These are phyloP conservation scores for Phialemoniopsis sp. DNA, from an alignment of 2,329 filamentous ascomycete genomes.

Conservation along the genomic window DNA sequence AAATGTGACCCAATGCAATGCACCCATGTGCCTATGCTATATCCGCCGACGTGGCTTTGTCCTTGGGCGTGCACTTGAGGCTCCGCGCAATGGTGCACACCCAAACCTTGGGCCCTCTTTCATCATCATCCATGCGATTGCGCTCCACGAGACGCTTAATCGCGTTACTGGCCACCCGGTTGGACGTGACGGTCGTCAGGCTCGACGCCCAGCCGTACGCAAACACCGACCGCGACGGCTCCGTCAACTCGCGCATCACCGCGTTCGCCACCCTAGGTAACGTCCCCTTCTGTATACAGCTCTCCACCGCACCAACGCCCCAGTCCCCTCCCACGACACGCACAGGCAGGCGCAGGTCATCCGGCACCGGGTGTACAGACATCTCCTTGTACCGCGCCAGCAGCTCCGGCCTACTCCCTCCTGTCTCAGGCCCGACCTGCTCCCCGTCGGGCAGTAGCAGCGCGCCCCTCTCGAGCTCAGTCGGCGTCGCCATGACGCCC, in stretches of 20 bases:
- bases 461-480: not conserved
- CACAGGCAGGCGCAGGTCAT: constrained; percentile 50
- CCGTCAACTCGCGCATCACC: constrained; percentile 21
- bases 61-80: constrained; percentile 5
- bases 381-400: constrained; percentile 23
- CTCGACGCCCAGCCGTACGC: constrained; percentile 64
- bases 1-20: too few species aligned
- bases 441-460: constrained; percentile 1
- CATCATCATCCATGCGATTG: constrained; percentile 4
- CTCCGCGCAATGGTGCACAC: constrained; percentile 8
- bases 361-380: constrained; percentile 31
- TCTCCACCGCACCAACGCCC: constrained; percentile 24
- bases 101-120: constrained; percentile 8
- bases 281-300: constrained; percentile 30
- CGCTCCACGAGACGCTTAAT: constrained; percentile 29
- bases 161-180: constrained; percentile 61
- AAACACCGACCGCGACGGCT: constrained; percentile 63
- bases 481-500: constrained; percentile 39
- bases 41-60: not conserved
- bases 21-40: not conserved
- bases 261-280: constrained; percentile 45
- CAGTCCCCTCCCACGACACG: constrained; percentile 44
- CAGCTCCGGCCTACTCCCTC: too few species aligned
- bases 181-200: constrained; percentile 67
- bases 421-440: constrained; percentile 2